These are phyloP conservation scores for Sedum album DNA, from an alignment of 164 flowering plant genomes.

Conservation along the genomic window DNA sequence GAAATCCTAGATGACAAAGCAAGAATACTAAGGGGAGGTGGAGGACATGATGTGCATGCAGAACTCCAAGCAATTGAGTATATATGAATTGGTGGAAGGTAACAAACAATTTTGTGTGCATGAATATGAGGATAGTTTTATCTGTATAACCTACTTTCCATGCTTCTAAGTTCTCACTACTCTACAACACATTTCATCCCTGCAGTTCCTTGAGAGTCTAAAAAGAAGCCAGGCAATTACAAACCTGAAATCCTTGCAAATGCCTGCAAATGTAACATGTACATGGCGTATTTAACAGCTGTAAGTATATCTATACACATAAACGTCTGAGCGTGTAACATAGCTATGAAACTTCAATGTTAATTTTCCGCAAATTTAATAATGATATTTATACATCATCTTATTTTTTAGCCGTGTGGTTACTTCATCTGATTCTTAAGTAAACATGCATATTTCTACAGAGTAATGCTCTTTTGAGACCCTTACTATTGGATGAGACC, in stretches of 20 bases:
- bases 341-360: too few species aligned
- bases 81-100: constrained; percentile 5
- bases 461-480: too few species aligned
- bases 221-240: neutral
- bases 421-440: too few species aligned
- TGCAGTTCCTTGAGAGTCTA: neutral
- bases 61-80: constrained; percentile 14
- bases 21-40: constrained; percentile 9
- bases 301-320: neutral
- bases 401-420: too few species aligned
- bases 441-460: too few species aligned
- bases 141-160: neutral
- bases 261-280: neutral
- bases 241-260: neutral
- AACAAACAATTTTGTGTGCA: neutral
- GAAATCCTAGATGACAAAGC: constrained; percentile 11
- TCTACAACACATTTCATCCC: neutral
- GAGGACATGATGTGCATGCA: neutral
- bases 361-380: too few species aligned
- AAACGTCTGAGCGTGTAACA: too few species aligned
- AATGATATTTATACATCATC: too few species aligned
- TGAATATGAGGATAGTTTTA: neutral
- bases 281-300: neutral
- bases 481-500: too few species aligned
- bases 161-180: neutral